Evolutionary conservation across 148 eudicot genomes (phyloP).

Genomic region (Heliamphora exappendiculata): DNA sequence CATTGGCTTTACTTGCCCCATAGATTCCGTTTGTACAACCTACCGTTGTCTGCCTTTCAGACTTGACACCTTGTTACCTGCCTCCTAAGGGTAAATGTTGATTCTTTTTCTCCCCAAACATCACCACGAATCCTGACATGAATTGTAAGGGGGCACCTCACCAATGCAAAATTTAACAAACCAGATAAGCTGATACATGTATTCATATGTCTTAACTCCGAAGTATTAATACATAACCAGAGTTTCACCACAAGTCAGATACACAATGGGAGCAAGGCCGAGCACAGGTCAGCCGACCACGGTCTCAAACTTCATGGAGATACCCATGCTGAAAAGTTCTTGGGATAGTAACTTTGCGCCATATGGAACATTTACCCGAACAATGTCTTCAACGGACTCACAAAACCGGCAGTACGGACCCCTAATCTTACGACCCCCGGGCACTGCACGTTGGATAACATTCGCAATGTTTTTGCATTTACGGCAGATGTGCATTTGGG

Average conservation of each 20-base stretch:
- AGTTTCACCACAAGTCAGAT: background rate
- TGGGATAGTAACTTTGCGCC: constrained; percentile 88
- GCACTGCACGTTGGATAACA: constrained; percentile 61
- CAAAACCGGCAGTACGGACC: constrained; percentile 88
- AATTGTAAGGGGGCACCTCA: no score
- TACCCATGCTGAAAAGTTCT: constrained; percentile 96
- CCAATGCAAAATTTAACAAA: background rate
- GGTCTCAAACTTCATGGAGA: constrained; percentile 78
- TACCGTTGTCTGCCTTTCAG: no score
- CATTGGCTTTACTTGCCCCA: no score
- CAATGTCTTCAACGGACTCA: constrained; percentile 63
- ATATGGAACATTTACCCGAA: constrained; percentile 73
- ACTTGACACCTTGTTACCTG: no score
- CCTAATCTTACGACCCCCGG: constrained; percentile 62
- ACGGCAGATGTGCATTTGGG: constrained; percentile 80
- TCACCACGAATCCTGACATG: no score
- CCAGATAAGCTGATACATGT: background rate
- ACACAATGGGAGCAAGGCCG: background rate
- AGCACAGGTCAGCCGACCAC: constrained; percentile 42
- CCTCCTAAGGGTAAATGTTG: no score
- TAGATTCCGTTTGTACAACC: no score
- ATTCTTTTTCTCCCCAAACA: no score
- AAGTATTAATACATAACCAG: background rate
- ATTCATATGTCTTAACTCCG: background rate
- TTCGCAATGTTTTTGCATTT: constrained; percentile 62